Base-by-base conservation (phyloP, 2,329 filamentous ascomycete species). In the Lecanoromycetidae sp. region DNA sequence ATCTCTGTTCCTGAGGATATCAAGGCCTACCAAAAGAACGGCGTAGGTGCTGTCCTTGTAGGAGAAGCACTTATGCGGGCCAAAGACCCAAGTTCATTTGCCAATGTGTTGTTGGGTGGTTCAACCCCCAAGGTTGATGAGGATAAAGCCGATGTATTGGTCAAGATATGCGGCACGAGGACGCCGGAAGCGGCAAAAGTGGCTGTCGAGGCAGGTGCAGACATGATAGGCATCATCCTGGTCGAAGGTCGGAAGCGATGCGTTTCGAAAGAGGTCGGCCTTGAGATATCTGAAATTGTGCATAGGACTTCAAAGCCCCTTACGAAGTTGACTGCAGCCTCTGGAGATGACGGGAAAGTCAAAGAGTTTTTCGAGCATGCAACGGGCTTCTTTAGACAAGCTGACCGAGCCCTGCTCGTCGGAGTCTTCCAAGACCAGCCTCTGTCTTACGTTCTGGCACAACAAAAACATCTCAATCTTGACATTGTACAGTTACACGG, bases 41-140 rank as follows among this genome's bases (percentile, higher is more conserved):
- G 90, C 17, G 87, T 98, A 40, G 86, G 88, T 56, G 91, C 90
- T 41, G 82, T 98, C 10, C 76, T 98, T 4, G 90, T 98, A 6
- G 91, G 91, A 13, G 91, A 98, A 65, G 86, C 93, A 43, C 78
- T 98, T 54, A 96, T 98, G 90, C 80, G 87, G 51, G 88, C 91
- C 2, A 74, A 82, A 9, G 78, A 96, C 59, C 87, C 87, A 9
- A 76, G 80, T 19, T 69, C 73, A 19, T 98, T 98, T 66, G 93
- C 96, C 60, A 74, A 77, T 27, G 76, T 88, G 57, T 77, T 98
- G 20, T 84, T 94, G 55, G 81, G 85, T 32, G 26, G 29, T 22
- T 62, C 63, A 8, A 54, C 57, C 25, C 53, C 57, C 9, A 27
- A 43, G 30, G 39, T 39, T n/a, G 55, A 45, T 44, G 49, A 50